These are phyloP conservation scores for Solanum megistacrolobum DNA, from an alignment of 257 asterid genomes.

Conservation along the genomic window DNA sequence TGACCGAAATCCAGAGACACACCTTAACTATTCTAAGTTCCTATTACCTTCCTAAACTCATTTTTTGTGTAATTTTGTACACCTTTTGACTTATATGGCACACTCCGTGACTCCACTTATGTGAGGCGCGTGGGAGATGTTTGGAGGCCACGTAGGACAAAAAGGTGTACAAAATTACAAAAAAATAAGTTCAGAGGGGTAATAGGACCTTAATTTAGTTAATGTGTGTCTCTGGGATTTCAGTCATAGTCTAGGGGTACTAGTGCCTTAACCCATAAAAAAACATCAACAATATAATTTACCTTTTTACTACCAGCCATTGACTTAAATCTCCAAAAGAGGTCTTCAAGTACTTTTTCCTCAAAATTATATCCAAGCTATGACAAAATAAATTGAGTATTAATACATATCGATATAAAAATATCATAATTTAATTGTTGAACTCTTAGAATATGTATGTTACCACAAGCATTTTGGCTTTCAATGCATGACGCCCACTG, in stretches of 20 bases:
- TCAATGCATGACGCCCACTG: conserved; percentile 95
- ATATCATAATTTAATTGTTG: not conserved
- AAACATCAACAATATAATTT: not conserved
- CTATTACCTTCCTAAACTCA: too few species aligned
- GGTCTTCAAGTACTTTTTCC: conserved; percentile 76
- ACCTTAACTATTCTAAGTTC: too few species aligned
- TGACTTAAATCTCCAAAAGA: conserved; percentile 72
- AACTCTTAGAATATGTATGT: not conserved
- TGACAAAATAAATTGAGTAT: not conserved
- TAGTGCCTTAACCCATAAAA: not conserved
- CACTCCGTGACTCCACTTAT: too few species aligned
- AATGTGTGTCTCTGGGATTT: too few species aligned
- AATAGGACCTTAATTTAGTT: too few species aligned
- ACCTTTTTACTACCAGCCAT: conserved; percentile 92
- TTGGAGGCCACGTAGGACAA: too few species aligned
- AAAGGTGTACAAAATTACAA: too few species aligned
- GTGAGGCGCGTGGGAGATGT: too few species aligned
- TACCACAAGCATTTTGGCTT: conserved; percentile 79
- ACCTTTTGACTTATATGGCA: too few species aligned
- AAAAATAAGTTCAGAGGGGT: too few species aligned
- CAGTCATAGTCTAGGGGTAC: fast-evolving
- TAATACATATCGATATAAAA: not conserved
- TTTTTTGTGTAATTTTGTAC: too few species aligned
- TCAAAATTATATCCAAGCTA: conserved; percentile 86
- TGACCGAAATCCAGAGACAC: too few species aligned